Base-by-base conservation (phyloP, 1,284 basidiomycete genomes). In the Spongispora temasekensis region DNA sequence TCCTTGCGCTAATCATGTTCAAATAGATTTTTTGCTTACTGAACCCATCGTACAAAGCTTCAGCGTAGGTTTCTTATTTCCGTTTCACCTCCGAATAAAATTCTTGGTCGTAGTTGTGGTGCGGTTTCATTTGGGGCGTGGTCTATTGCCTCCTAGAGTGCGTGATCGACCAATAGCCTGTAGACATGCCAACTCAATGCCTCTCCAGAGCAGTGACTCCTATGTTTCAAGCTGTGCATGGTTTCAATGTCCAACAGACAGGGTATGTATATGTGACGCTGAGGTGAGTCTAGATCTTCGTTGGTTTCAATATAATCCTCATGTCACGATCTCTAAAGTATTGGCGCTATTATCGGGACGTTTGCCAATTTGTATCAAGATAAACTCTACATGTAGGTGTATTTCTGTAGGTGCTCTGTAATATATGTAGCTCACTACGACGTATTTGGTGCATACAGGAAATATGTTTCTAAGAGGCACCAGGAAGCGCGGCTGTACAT, bases 21-120 rank as follows among this genome's bases (percentile, higher is more conserved):
- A n/a, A n/a, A n/a, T n/a, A 88, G 84, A 83, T 62, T 78, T 93
- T 54, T 73, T 93, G 56, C 58, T 86, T 37, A 91, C 90, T 0
- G 93, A 95, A 67, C 91, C 90, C 0, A 81, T 93, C 34, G 91
- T 94, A 1, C 77, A 83, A 10, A 84, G 85, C 64, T 89, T 94
- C 73, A 89, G 88, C 61, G 88, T 90, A 63, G 61, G 84, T 55
- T 42, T 30, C 42, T 25, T 10, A 25, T 30, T 34, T 35, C 23
- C 17, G 17, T 44, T 44, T 44, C 9, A 25, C 21, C 23, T 44
- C 21, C 21, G 21, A 25, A 8, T 21, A 25, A 15, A 15, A 44
- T 9, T 8, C 19, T 25, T 21, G 9, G 13, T 15, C 59, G 12
- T 65, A 90, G 87, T 62, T 91, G n/a, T 94, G 91, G 91, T 76